phyloP scores from a whole-genome alignment of 106 monocot species.

The Allium cepa region DNA sequence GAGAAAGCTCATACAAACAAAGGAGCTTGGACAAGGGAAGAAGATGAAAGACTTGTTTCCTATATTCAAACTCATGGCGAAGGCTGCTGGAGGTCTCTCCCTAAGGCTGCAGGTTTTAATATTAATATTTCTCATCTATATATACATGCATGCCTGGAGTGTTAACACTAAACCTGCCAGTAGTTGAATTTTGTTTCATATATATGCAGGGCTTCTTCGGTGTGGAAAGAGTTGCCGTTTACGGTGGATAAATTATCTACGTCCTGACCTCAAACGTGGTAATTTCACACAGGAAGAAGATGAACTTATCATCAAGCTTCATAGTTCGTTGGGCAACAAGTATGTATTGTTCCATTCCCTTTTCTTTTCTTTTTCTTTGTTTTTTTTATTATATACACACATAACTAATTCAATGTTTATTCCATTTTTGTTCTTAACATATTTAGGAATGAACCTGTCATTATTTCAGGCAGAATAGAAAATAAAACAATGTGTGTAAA shows the following conservation, averaged over 20 bases:
- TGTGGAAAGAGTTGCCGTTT: constrained; percentile 94
- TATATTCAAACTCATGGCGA: constrained; percentile 87
- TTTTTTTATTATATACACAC: neutral
- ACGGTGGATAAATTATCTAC: constrained; percentile 96
- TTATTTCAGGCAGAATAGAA: too few relatives aligned
- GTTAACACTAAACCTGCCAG: too few relatives aligned
- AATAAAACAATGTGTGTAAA: too few relatives aligned
- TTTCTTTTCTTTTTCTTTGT: neutral
- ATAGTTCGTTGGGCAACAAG: constrained; percentile 81
- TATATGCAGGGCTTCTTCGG: constrained; percentile 49
- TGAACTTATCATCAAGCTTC: constrained; percentile 88
- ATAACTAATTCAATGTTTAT: neutral
- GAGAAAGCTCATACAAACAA: constrained; percentile 99
- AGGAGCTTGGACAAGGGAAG: constrained; percentile 93
- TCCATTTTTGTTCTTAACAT: neutral
- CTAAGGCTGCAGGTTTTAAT: constrained; percentile 65
- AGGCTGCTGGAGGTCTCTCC: constrained; percentile 87
- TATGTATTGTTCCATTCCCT: constrained; percentile 7
- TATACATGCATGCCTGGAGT: neutral
- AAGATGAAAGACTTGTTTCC: constrained; percentile 70
- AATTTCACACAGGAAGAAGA: constrained; percentile 92
- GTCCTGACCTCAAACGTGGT: constrained; percentile 87
- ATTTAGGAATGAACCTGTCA: neutral
- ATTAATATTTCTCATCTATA: neutral
- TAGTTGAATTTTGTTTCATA: neutral